Base-by-base conservation (phyloP, 2,329 filamentous ascomycete genomes). In the Aspergillus hiratsukae region DNA sequence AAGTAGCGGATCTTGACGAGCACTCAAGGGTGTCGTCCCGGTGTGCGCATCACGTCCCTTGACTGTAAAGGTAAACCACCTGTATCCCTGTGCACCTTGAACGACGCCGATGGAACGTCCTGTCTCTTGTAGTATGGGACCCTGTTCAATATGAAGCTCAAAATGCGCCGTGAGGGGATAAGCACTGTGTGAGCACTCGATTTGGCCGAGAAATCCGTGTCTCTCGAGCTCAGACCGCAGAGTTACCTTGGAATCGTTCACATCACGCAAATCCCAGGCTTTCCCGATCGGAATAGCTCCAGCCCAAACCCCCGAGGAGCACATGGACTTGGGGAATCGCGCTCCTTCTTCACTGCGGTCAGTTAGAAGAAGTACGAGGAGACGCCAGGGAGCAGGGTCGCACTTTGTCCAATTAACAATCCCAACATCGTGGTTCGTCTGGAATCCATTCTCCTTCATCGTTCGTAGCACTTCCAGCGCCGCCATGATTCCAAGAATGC, bases 71-170 rank as follows among this genome's bases (percentile, higher is more conserved):
- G 81, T 87, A 65, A 84, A 82, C 87, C 87, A 90, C 58, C 83
- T 81, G 67, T 88, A 89, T 4, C 84, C 85, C 67, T 90, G 87
- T 0, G 86, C 86, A 2, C 87, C 87, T 27, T 80, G 79, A 0
- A 90, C 87, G 2, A 87, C 78, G 7, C 86, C 84, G 54, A 91
- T 81, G 53, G 84, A 84, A 56, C 82, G 78, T 14, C 78, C 72
- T 14, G 79, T 77, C 25, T 80, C 79, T 64, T 90, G 86, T 0
- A 92, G 78, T 14, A 89, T 82, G 0, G 88, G 87, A 0, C 88
- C 88, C 69, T 93, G 89, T 68, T 92, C 89, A 49, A 92, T 92
- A 66, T 92, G 89, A 3, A 92, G 77, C 69, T 92, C 88, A 64
- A 92, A 91, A 67, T 91, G 88, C 0, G 87, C 88, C 0, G 81